Conservation (phyloP, 2,329 filamentous ascomycete species). For the Sporothrix protearum region DNA sequence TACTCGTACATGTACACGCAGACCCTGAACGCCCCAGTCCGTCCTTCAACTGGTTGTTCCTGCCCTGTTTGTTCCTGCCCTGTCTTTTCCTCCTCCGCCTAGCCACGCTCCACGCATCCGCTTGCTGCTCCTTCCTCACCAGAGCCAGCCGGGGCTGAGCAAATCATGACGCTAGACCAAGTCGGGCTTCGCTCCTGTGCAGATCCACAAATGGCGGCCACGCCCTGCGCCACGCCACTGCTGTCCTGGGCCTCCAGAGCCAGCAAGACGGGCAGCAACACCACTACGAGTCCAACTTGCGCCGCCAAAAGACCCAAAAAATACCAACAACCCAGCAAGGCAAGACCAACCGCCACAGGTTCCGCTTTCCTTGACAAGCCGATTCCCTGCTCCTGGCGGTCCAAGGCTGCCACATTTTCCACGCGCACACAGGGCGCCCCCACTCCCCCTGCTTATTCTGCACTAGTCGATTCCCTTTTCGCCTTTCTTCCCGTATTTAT, state of each 20-base stretch:
- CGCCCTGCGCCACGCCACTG: slow-evolving; percentile 25
- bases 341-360: neutral
- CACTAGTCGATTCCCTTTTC: neutral
- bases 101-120: neutral
- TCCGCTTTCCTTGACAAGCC: slow-evolving; percentile 22
- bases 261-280: slow-evolving; percentile 1
- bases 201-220: slow-evolving; percentile 19
- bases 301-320: neutral
- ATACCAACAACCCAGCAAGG: neutral
- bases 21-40: slow-evolving; percentile 9
- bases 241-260: slow-evolving; percentile 2
- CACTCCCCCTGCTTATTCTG: slow-evolving; percentile 2
- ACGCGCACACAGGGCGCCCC: slow-evolving; percentile 9
- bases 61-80: neutral
- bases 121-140: slow-evolving; percentile 15
- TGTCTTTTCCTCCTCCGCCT: neutral
- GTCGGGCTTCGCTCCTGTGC: slow-evolving; percentile 17
- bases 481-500: slow-evolving; percentile 21
- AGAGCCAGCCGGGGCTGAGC: slow-evolving; percentile 26
- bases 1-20: too few relatives aligned
- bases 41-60: neutral
- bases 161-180: slow-evolving; percentile 21
- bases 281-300: neutral
- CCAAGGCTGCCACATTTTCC: slow-evolving; percentile 17
- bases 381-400: slow-evolving; percentile 19